phyloP scores from a whole-genome alignment of 257 asterid species.

The Solanum habrochaites region DNA sequence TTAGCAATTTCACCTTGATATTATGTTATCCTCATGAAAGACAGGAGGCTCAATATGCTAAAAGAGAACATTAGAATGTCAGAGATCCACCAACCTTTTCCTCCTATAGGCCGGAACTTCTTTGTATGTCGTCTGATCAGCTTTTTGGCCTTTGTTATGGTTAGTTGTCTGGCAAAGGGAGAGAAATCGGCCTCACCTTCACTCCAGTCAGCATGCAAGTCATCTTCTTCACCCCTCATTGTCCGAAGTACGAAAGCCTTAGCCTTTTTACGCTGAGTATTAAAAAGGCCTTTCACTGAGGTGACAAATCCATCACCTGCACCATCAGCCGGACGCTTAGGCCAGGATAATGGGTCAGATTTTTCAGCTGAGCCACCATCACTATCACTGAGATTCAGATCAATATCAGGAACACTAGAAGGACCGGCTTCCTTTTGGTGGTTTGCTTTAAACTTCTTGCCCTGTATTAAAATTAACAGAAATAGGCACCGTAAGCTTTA shows the following conservation, averaged over 20 bases:
- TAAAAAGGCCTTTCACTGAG: conserved; percentile 88
- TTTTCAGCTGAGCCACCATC: conserved; percentile 88
- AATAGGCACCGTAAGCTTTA: not conserved
- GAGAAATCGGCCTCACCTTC: conserved; percentile 98
- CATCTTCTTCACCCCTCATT: conserved; percentile 97
- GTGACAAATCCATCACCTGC: conserved; percentile 98
- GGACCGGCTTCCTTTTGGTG: conserved; percentile 26
- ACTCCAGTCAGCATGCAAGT: conserved; percentile 81
- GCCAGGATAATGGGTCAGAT: conserved; percentile 59
- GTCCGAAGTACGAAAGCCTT: conserved; percentile 93
- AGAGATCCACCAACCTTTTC: conserved; percentile 54
- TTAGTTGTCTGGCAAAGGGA: conserved; percentile 83
- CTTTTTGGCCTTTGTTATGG: conserved; percentile 79
- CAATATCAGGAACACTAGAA: conserved; percentile 44
- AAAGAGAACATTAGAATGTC: not conserved
- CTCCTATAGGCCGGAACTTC: conserved; percentile 73
- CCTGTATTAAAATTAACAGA: conserved; percentile 28
- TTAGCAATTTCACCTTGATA: not conserved
- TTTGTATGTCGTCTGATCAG: conserved; percentile 84
- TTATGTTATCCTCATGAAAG: not conserved
- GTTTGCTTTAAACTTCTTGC: conserved; percentile 84
- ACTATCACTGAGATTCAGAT: conserved; percentile 79
- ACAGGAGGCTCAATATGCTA: not conserved
- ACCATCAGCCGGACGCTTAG: conserved; percentile 79
- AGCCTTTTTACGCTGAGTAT: conserved; percentile 86